Conservation (phyloP, 148 eudicot species). For the Linanthus parryae region DNA sequence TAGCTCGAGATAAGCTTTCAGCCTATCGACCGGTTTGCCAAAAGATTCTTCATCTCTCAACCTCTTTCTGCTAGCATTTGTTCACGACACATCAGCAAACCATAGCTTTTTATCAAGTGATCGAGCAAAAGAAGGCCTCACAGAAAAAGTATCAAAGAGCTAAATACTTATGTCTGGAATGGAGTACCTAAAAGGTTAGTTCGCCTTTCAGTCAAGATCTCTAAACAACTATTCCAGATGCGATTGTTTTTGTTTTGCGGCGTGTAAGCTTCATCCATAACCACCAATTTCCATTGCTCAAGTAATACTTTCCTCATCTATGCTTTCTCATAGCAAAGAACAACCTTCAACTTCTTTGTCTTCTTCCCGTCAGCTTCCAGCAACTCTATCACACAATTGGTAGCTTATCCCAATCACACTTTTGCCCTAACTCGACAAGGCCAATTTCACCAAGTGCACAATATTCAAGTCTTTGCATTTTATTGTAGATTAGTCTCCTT, state of each 20-base stretch:
- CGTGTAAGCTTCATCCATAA: slow-evolving; percentile 77
- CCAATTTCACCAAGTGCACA: slow-evolving; percentile 36
- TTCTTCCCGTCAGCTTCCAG: slow-evolving; percentile 13
- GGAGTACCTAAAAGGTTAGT: slow-evolving; percentile 71
- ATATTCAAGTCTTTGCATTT: not conserved
- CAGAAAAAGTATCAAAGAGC: slow-evolving; percentile 48
- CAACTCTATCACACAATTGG: slow-evolving; percentile 33
- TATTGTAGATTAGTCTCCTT: too few species aligned
- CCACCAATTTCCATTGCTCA: slow-evolving; percentile 30
- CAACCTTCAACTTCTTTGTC: too few species aligned
- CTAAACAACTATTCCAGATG: slow-evolving; percentile 38
- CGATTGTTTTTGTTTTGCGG: slow-evolving; percentile 48
- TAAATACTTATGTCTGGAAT: slow-evolving; percentile 58
- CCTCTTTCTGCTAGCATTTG: not conserved
- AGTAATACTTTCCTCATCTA: slow-evolving; percentile 25
- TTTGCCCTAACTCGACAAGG: slow-evolving; percentile 29
- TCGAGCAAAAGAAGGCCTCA: slow-evolving; percentile 33
- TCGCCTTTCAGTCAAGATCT: slow-evolving; percentile 33
- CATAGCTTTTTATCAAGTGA: slow-evolving; percentile 1
- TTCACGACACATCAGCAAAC: slow-evolving; percentile 7
- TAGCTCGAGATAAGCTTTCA: slow-evolving; percentile 37
- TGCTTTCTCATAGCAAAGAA: not conserved
- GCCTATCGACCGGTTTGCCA: slow-evolving; percentile 21
- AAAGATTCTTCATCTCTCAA: not conserved
- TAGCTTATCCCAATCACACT: slow-evolving; percentile 61